Percentiles rank a stretch among this genome's conserved stretches.
phyloP scores from a whole-genome alignment of 805 yeast species.

The Zygoascus tannicola region DNA sequence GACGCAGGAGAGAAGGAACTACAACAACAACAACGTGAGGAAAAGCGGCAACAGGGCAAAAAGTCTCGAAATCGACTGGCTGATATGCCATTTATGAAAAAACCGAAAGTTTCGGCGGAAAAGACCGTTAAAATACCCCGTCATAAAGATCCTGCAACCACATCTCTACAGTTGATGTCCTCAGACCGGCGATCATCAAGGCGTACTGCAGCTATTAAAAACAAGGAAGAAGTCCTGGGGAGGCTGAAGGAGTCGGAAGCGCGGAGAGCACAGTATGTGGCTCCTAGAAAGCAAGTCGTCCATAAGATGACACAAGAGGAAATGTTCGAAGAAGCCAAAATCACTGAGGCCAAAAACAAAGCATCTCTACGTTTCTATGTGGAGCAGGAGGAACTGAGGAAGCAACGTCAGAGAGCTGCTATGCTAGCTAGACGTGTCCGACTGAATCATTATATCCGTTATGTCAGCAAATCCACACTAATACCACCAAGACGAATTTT shows the following conservation, averaged over 20 bases:
- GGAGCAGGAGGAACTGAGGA: conserved; percentile 76
- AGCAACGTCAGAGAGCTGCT: conserved; percentile 64
- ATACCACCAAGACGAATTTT: conserved; percentile 43
- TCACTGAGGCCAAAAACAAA: conserved; percentile 71
- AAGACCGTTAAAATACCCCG: not conserved
- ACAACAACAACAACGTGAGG: conserved; percentile 33
- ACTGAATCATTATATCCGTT: conserved; percentile 50
- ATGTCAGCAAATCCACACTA: conserved; percentile 37
- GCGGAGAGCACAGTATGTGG: conserved; percentile 36
- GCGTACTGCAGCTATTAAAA: conserved; percentile 67
- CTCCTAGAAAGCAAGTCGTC: conserved; percentile 22
- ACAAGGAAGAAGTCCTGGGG: conserved; percentile 66
- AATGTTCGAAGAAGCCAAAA: conserved; percentile 69
- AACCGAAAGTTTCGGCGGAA: conserved; percentile 15
- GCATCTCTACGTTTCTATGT: conserved; percentile 65
- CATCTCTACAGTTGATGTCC: conserved; percentile 39
- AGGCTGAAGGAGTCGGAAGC: conserved; percentile 61
- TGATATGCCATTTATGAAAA: conserved; percentile 29
- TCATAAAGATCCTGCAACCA: conserved; percentile 21
- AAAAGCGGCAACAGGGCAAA: conserved; percentile 18
- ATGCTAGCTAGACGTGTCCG: conserved; percentile 56
- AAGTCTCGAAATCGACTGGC: conserved; percentile 25
- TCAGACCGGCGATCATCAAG: conserved; percentile 61
- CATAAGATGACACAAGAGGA: conserved; percentile 56
- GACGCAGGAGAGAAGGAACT: conserved; percentile 64